These are phyloP conservation scores for Debaryomyces fabryi DNA, from an alignment of 1,139 yeast species.

Conservation along the genomic window DNA sequence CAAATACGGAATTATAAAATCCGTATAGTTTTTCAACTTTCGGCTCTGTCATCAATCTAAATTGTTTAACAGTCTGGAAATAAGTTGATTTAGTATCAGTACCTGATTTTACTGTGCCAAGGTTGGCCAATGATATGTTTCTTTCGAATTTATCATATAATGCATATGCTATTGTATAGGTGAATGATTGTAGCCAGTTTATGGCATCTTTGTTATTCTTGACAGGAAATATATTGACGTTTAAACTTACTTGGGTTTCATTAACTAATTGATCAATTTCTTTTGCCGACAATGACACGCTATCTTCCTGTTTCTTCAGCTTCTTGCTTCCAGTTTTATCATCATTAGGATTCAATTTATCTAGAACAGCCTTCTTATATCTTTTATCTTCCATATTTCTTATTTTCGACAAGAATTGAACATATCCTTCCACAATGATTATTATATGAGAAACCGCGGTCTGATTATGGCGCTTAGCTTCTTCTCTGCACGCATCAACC, in stretches of 20 bases:
- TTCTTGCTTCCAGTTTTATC: constrained; percentile 2
- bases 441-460: constrained; percentile 27
- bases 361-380: constrained; percentile 45
- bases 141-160: constrained; percentile 59
- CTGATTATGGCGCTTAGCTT: constrained; percentile 11
- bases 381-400: constrained; percentile 47
- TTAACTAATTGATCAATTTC: constrained; percentile 38
- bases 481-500: constrained; percentile 3
- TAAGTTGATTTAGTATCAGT: constrained; percentile 48
- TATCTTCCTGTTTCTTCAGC: constrained; percentile 14
- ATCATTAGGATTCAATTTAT: constrained; percentile 18
- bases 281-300: constrained; percentile 32
- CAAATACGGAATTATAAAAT: constrained; percentile 40
- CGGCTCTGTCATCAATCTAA: constrained; percentile 57
- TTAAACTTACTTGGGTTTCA: constrained; percentile 32
- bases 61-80: constrained; percentile 52
- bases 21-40: constrained; percentile 38
- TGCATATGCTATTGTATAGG: constrained; percentile 56
- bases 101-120: constrained; percentile 60
- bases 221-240: constrained; percentile 51
- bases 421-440: constrained; percentile 53
- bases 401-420: constrained; percentile 45
- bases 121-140: constrained; percentile 53
- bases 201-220: constrained; percentile 50
- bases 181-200: constrained; percentile 57